Base-by-base conservation (phyloP, 2,329 filamentous ascomycete genomes). In the Saccharata proteae region DNA sequence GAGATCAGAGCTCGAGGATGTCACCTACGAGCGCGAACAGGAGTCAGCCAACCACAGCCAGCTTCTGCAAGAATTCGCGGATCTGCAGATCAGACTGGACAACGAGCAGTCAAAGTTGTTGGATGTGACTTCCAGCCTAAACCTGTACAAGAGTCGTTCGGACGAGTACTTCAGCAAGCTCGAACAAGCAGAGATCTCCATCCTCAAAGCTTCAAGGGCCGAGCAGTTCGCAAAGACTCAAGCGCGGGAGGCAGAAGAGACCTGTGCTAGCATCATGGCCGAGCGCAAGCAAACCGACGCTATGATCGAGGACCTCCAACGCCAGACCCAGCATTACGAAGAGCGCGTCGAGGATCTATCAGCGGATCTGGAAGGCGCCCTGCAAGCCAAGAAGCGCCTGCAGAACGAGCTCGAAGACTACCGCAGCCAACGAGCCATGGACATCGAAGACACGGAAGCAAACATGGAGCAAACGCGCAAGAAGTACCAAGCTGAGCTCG, bases 371-470 rank as follows among this genome's bases (percentile, higher is more conserved):
- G 80, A 92, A 38, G 77, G 77, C 13, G 83, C 81, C 3, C 65
- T 83, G 12, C 86, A 94, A 59, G 76, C 84, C 13, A 93, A 93
- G 69, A 93, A 86, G 60, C 75, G 88, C 37, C 75, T 96, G 15
- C 88, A 98, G 55, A 86, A 96, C 50, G 88, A 98, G 61, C 77
- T 98, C 3, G 88, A 96, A 56, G 88, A 98, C 57, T 98, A 96
- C 63, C 77, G 90, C 38, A 93, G 78, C 51, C 86, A 94, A 57
- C 76, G 88, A 27, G 86, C 86, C 36, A 93, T 93, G 56, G 90
- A 96, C 47, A 82, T 96, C 34, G 90, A 96, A 56, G 88, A 98
- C 58, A 94, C 90, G 55, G 88, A 96, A 57, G 79, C 79, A 7
- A 90, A 82, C 43, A 81, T 94, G 73, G 90, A 98, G 59, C 88